Evolutionary conservation across 2,329 filamentous ascomycete species (phyloP), one percentile per base, ranked within the genome.

Genomic region (Aspergillus tubingensis): DNA sequence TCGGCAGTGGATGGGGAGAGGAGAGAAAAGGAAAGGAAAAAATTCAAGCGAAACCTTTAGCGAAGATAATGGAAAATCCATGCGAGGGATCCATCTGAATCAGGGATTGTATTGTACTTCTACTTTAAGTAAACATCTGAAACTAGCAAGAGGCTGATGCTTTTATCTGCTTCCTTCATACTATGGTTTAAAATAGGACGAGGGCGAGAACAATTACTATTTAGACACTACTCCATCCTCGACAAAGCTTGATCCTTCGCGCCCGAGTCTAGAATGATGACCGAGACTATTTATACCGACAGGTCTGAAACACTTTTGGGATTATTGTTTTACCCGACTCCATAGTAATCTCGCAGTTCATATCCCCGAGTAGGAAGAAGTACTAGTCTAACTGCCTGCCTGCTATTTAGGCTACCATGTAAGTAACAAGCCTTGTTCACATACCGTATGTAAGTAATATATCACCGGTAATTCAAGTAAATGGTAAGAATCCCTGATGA

Each of bases 161-260:
- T 44, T 23, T 44, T 5, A 44, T 36, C 41, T 44, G 41, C 41
- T 23, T 19, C 41, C 17, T 19, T 44, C 41, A 44, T 17, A 5
- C 17, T 17, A n/a, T 30, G 44, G 44, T n/a, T 30, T 15, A 23
- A 49, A 30, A 30, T 15, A 17, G 25, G 25, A 50, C 3, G 47
- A 50, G 25, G 25, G 23, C 47, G 47, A 50, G 25, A 50, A 30
- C 10, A 32, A 50, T 2, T 5, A 36, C 32, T 36, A 36, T 36
- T 32, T 36, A 13, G 11, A 36, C 10, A 36, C 32, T 50, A 10
- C 47, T 30, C 25, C 21, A 50, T 19, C 47, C 25, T 21, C 41
- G 19, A 17, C 47, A 49, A 49, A 49, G 44, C 44, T 49, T 49
- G 47, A 30, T 50, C 47, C 25, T 30, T 50, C 47, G 47, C 47